Evolutionary conservation across 805 yeast genomes (phyloP).

Genomic region (Starmerella etchellsii): DNA sequence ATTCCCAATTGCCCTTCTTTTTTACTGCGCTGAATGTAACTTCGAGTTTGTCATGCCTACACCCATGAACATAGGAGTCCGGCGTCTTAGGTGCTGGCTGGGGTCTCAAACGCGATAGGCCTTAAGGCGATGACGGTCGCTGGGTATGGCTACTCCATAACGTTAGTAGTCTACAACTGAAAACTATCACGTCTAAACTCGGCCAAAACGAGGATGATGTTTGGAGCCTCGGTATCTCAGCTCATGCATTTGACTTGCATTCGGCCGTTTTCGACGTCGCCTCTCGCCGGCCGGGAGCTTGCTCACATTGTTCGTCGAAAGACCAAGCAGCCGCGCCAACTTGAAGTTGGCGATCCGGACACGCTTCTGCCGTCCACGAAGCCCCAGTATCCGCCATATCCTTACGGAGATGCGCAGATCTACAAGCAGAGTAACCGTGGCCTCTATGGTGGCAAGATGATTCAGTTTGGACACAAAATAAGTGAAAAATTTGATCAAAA

Average conservation of each 20-base stretch:
- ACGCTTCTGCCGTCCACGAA: constrained; percentile 31
- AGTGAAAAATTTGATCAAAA: constrained; percentile 61
- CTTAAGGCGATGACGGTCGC: no score
- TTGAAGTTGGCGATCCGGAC: constrained; percentile 39
- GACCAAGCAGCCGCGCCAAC: constrained; percentile 20
- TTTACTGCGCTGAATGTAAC: no score
- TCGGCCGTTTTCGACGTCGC: neutral
- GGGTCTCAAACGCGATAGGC: no score
- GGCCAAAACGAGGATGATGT: neutral
- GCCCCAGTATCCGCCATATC: constrained; percentile 46
- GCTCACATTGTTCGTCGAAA: constrained; percentile 24
- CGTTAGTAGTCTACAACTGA: no score
- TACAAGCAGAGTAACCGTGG: constrained; percentile 83
- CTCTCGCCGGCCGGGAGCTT: constrained; percentile 12
- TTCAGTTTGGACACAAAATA: constrained; percentile 62
- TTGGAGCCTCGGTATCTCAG: neutral
- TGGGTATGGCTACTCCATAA: no score
- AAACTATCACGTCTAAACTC: no score
- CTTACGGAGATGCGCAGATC: constrained; percentile 63
- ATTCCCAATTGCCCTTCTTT: no score
- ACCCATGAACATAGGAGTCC: no score
- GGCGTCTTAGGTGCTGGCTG: no score
- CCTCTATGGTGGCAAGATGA: constrained; percentile 76
- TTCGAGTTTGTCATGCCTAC: no score
- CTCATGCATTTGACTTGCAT: neutral